Conservation (phyloP, 345 rosid genomes). For the Citrus maxima region DNA sequence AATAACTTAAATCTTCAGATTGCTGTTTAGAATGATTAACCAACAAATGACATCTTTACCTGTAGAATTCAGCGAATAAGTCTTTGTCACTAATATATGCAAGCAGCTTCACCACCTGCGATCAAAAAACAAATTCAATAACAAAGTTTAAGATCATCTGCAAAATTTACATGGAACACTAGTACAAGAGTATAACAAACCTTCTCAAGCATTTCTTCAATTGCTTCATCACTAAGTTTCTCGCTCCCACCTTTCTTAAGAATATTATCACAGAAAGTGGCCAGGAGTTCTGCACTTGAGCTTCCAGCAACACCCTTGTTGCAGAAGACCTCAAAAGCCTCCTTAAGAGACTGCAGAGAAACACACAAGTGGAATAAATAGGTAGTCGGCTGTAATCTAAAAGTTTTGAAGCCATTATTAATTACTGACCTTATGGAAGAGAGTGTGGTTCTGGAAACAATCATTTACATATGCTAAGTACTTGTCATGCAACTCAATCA, state of each 20-base stretch:
- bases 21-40: not conserved
- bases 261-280: conserved; percentile 64
- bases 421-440: conserved; percentile 64
- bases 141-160: not conserved
- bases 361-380: not conserved
- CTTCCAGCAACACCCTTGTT: conserved; percentile 65
- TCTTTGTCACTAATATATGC: conserved; percentile 73
- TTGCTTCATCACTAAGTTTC: conserved; percentile 71
- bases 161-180: not conserved
- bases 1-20: not conserved
- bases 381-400: not conserved
- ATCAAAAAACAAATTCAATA: not conserved
- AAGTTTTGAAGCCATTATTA: not conserved
- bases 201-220: conserved; percentile 72
- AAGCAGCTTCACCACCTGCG: conserved; percentile 67
- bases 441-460: conserved; percentile 60
- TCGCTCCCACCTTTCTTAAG: conserved; percentile 74
- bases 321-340: conserved; percentile 70
- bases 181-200: conserved; percentile 17
- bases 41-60: conserved; percentile 23
- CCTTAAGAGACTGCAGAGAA: conserved; percentile 55
- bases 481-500: conserved; percentile 70
- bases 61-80: conserved; percentile 64
- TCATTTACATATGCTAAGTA: conserved; percentile 53
- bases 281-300: conserved; percentile 62